Base-by-base conservation (phyloP, 495 filamentous ascomycete species). In the Aspergillus homomorphus region DNA sequence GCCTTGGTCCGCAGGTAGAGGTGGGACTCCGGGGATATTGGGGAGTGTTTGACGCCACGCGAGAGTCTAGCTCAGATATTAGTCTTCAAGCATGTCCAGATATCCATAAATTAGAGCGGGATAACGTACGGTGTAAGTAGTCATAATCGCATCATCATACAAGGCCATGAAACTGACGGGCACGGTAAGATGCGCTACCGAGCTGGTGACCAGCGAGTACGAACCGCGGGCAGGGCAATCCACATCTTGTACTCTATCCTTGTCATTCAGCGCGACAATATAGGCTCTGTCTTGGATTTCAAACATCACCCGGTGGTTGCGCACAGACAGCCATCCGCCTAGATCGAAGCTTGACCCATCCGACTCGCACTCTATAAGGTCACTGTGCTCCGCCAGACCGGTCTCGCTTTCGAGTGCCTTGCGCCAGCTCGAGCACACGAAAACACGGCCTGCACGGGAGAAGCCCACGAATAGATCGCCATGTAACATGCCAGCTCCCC, bases 111-210 rank as follows among this genome's bases (percentile, higher is more conserved):
- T 14, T 5, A 2, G 16, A 21, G 18, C 10, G 22, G 28, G 22
- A 8, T 21, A 46, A 62, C 72, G 33, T 60, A 76, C 73, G 21
- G 72, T 73, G 50, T 69, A 75, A 16, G 72, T 75, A 4, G 69
- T 70, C 66, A 76, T 69, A 45, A 76, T 75, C 10, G 70, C 64
- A 62, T 76, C 73, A 30, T 75, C 72, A 23, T 64, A 72, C 45
- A 76, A 33, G 1, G 66, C 62, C 73, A 76, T 76, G 54, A 69
- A 76, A 46, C 73, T 76, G 45, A 76, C 65, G 1, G 73, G 72
- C 10, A 75, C 71, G 8, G 66, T 58, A 16, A 76, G 68, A 45
- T 73, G 72, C 1, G 69, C 68, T 1, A 68, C 65, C 1, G 72
- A 73, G 53, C 70, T 71, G 15, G 70, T 73, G 14, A 66, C 33